A percentile compares a stretch with the other conserved stretches of the same genome.
Conservation (phyloP, 2,329 filamentous ascomycete species). For the Mollisia scopiformis region DNA sequence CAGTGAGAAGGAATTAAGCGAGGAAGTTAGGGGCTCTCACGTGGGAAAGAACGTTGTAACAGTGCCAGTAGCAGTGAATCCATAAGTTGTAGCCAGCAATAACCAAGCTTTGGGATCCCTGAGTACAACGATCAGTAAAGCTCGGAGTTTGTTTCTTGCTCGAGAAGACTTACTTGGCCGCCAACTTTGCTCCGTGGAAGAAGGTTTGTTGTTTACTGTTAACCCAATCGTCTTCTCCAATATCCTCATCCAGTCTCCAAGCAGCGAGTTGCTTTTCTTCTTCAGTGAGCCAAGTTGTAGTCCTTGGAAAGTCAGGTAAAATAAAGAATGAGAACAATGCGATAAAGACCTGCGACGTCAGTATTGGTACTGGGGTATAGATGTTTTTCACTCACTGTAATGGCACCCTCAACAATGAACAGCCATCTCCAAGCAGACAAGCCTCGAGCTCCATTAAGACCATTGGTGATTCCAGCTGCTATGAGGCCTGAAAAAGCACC, state of each 20-base stretch:
- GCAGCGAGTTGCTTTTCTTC: conserved; percentile 59
- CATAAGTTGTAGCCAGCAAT: conserved; percentile 46
- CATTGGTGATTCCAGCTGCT: conserved; percentile 64
- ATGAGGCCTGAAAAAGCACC: conserved; percentile 73
- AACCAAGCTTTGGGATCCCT: conserved; percentile 53
- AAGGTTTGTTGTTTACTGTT: conserved; percentile 58
- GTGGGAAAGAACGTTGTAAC: conserved; percentile 69
- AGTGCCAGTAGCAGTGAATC: conserved; percentile 58
- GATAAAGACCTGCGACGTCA: conserved; percentile 41
- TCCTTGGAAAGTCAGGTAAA: conserved; percentile 69
- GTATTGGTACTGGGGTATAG: too few relatives aligned
- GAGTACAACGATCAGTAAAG: conserved; percentile 37
- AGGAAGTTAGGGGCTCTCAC: conserved; percentile 41
- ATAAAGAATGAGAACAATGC: conserved; percentile 60
- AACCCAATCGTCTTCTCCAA: conserved; percentile 66
- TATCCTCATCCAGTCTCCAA: conserved; percentile 66
- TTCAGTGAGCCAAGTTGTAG: conserved; percentile 57
- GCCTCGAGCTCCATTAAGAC: conserved; percentile 61
- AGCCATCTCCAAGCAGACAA: conserved; percentile 67
- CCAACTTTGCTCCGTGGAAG: conserved; percentile 51
- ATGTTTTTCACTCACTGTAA: conserved; percentile 65
- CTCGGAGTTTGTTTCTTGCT: neutral
- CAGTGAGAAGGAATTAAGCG: conserved; percentile 41
- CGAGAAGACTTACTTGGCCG: conserved; percentile 29
- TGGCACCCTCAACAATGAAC: conserved; percentile 72